Conservation (phyloP, 768 basidiomycete genomes). For the Podaxis mareebaensis region DNA sequence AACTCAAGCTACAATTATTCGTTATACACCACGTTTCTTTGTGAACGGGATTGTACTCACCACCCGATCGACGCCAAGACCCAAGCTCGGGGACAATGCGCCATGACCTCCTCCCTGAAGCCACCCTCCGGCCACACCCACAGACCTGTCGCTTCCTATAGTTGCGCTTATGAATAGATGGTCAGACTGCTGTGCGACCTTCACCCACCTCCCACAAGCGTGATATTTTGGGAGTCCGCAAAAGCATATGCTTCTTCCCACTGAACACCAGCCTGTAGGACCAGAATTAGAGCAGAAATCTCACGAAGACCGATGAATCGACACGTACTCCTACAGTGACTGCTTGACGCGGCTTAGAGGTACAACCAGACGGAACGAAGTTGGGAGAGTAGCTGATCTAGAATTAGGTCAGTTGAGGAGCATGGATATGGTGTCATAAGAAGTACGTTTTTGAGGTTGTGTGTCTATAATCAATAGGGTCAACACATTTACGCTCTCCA, state of each 20-base stretch:
- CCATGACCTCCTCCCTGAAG: constrained; percentile 48
- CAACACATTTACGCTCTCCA: background rate
- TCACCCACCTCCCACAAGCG: constrained; percentile 41
- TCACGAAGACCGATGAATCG: background rate
- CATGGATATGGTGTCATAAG: background rate
- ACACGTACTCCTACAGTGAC: constrained; percentile 39
- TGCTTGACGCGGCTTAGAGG: constrained; percentile 20
- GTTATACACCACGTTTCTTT: background rate
- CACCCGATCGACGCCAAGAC: constrained; percentile 46
- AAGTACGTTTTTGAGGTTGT: constrained; percentile 40
- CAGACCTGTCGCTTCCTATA: constrained; percentile 34
- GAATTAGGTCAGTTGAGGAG: background rate
- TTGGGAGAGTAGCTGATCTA: constrained; percentile 36
- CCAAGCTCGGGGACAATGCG: constrained; percentile 43
- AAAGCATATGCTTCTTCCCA: constrained; percentile 45
- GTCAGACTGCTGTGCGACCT: background rate
- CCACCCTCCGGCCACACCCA: constrained; percentile 45
- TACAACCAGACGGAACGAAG: constrained; percentile 39
- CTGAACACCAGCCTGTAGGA: constrained; percentile 42
- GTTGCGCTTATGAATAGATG: background rate
- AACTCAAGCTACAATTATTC: constrained; percentile 22
- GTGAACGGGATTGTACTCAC: constrained; percentile 26
- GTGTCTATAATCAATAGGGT: constrained; percentile 28
- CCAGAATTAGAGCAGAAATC: background rate
- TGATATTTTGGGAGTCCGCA: constrained; percentile 44